These are phyloP conservation scores for Pterocarpus macrocarpus DNA, from an alignment of 306 rosid genomes.

Conservation along the genomic window DNA sequence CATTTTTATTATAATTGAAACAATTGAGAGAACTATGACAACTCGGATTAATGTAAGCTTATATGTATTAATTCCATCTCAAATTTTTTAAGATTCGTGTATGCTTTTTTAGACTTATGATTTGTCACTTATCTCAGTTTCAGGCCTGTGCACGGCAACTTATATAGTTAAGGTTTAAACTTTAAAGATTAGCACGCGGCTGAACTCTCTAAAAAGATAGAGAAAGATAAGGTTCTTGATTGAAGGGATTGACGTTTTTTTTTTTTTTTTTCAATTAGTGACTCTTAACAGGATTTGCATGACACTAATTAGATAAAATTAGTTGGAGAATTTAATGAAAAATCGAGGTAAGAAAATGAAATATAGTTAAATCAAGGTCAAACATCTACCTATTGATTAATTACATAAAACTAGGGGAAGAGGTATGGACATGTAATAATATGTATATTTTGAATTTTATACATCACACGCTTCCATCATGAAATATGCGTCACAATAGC, in stretches of 20 bases:
- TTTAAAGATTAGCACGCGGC: slow-evolving; percentile 20
- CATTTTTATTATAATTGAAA: slow-evolving; percentile 7
- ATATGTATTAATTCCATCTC: background rate
- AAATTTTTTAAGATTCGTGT: background rate
- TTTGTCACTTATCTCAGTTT: slow-evolving; percentile 21
- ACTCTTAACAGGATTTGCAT: background rate
- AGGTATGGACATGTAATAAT: background rate
- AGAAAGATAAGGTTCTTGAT: background rate
- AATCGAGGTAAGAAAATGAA: background rate
- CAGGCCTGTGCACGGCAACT: background rate
- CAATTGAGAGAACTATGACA: slow-evolving; percentile 9
- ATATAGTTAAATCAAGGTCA: background rate
- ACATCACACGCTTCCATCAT: background rate
- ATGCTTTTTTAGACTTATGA: background rate
- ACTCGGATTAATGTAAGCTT: background rate
- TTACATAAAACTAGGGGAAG: background rate
- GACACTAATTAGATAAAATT: background rate
- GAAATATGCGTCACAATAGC: background rate
- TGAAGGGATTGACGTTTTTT: background rate
- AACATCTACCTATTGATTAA: background rate
- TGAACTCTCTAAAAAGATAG: slow-evolving; percentile 4
- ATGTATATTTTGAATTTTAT: background rate
- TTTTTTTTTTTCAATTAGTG: background rate
- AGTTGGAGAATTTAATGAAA: background rate
- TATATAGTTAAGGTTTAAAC: background rate